Conservation (phyloP, 2,329 filamentous ascomycete genomes). For the Trichoderma arundinaceum region DNA sequence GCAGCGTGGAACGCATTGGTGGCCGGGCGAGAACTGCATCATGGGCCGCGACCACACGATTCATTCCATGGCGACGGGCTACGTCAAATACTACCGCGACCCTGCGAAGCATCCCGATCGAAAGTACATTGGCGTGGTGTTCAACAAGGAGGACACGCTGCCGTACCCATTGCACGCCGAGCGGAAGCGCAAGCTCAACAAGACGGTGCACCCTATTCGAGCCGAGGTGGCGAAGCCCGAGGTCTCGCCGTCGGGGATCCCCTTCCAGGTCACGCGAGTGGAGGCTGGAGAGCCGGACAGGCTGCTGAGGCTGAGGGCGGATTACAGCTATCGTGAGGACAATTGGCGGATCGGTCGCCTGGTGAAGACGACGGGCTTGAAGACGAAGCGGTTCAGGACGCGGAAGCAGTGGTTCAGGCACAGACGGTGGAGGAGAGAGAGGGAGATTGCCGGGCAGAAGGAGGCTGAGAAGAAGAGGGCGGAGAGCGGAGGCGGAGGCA, state of each 20-base stretch:
- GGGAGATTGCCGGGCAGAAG: constrained; percentile 50
- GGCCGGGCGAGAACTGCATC: constrained; percentile 90
- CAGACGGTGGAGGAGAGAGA: constrained; percentile 51
- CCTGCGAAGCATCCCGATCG: constrained; percentile 80
- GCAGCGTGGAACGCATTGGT: constrained; percentile 93
- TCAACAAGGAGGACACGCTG: constrained; percentile 79
- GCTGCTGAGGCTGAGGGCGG: constrained; percentile 55
- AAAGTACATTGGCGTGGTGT: constrained; percentile 93
- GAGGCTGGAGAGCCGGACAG: constrained; percentile 52
- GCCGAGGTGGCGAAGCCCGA: constrained; percentile 46
- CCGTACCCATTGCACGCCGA: constrained; percentile 77
- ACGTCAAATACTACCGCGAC: constrained; percentile 96
- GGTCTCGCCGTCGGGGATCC: constrained; percentile 58
- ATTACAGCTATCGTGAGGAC: constrained; percentile 66
- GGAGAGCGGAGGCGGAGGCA: constrained; percentile 42
- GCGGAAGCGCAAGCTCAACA: constrained; percentile 75
- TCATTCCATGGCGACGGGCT: constrained; percentile 81
- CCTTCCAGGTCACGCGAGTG: constrained; percentile 52
- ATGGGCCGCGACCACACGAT: constrained; percentile 98
- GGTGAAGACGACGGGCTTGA: constrained; percentile 56
- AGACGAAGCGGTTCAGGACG: constrained; percentile 57
- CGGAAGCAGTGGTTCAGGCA: constrained; percentile 57
- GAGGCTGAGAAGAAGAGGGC: constrained; percentile 46
- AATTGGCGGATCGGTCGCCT: constrained; percentile 64
- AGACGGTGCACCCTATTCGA: constrained; percentile 62